A percentile compares a stretch with the other conserved stretches of the same genome.
These are phyloP conservation scores for Rubia tinctorum DNA, from an alignment of 305 asterid species.

Conservation along the genomic window DNA sequence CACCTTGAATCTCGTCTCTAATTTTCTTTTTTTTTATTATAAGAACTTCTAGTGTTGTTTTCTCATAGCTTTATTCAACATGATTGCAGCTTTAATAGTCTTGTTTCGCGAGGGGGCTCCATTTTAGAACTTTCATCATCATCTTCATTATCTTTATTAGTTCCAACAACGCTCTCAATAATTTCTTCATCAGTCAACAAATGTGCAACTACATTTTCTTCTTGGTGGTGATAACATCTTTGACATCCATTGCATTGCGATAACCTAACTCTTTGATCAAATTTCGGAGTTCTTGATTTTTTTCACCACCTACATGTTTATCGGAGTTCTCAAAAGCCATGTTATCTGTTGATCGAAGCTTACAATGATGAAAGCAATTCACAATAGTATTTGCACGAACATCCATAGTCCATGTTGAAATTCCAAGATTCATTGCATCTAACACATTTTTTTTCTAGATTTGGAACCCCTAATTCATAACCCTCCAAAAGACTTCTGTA, in stretches of 20 bases:
- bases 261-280: no score
- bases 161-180: no score
- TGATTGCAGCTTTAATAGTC: not conserved
- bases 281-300: no score
- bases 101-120: not conserved
- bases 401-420: not conserved
- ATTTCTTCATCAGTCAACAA: no score
- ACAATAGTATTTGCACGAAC: not conserved
- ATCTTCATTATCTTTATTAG: no score
- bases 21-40: no score
- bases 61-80: no score
- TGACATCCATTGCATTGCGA: constrained; percentile 11
- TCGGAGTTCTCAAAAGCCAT: not conserved
- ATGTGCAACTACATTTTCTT: no score
- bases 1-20: no score
- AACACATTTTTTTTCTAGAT: not conserved
- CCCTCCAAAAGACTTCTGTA: not conserved
- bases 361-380: not conserved
- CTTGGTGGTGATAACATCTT: not conserved
- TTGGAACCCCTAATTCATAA: not conserved
- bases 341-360: no score
- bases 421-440: not conserved
- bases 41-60: no score
- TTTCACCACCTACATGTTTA: not conserved
- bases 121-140: no score